Base-by-base conservation (phyloP, 2,329 filamentous ascomycete genomes). In the Acrodontium crateriforme region DNA sequence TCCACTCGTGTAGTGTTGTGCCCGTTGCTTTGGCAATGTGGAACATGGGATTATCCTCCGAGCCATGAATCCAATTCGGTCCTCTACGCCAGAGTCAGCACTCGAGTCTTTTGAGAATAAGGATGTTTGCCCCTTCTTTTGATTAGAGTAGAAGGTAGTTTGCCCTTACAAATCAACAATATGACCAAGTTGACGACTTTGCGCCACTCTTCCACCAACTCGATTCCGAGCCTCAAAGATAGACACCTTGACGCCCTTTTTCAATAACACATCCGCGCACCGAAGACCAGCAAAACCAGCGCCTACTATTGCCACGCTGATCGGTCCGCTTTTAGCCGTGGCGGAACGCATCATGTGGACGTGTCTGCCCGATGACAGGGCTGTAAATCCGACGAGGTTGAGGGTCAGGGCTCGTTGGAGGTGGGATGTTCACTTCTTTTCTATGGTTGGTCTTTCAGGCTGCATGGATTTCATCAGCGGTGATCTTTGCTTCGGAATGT, bases 31-130 rank as follows among this genome's bases (percentile, higher is more conserved):
- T 67, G 9, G 74, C 76, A 11, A 83, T 57, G 23, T 77, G 69
- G 20, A 76, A 50, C 10, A 82, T 78, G 0, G 78, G 74, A 44
- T 83, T 84, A 36, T 74, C 62, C 1, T 69, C 59, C 5, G 74
- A 80, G 18, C 78, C 78, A 35, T 84, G 78, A 28, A 84, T 80
- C 78, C 78, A 84, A 42, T 83, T 84, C n/a, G 78, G 74, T 1
- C 78, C 78, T 17, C 68, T 73, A 24, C 18, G 8, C 33, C 29
- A 36, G 28, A 23, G 32, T 25, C 8, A 29, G 24, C 3, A 16
- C 14, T 32, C 12, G n/a, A 17, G 11, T 19, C 22, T n/a, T 20
- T n/a, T 20, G 18, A 9, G 18, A n/a, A n/a, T n/a, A 14, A 14
- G 6, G 5, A n/a, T n/a, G n/a, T n/a, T n/a, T n/a, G n/a, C n/a